A percentile compares a stretch with the other conserved stretches of the same genome.
Evolutionary conservation across 2,329 filamentous ascomycete species (phyloP).

Genomic region (Beauveria australis): DNA sequence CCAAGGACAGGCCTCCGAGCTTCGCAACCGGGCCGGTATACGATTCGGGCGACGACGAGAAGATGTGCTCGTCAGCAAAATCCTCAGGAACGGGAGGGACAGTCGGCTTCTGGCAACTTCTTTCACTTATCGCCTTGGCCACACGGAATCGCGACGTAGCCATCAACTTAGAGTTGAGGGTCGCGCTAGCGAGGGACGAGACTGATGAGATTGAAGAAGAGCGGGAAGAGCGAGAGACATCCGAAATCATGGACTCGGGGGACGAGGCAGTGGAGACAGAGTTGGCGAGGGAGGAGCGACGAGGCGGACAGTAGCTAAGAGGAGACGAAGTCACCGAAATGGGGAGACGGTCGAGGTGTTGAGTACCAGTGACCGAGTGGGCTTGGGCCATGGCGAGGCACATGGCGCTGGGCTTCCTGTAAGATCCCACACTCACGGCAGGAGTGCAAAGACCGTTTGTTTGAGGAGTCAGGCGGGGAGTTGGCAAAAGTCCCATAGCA

Average conservation of each 20-base stretch:
- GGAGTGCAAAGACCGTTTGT: slow-evolving; percentile 49
- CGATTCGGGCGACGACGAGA: slow-evolving; percentile 49
- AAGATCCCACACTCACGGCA: slow-evolving; percentile 47
- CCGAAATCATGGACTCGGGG: slow-evolving; percentile 60
- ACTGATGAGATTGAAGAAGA: slow-evolving; percentile 58
- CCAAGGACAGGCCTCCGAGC: slow-evolving; percentile 40
- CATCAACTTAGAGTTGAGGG: slow-evolving; percentile 42
- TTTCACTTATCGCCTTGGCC: slow-evolving; percentile 50
- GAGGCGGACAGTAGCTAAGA: slow-evolving; percentile 38
- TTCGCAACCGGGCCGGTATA: slow-evolving; percentile 46
- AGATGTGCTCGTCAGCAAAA: slow-evolving; percentile 37
- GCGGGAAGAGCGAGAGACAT: slow-evolving; percentile 52
- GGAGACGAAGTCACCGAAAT: slow-evolving; percentile 42
- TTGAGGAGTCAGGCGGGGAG: slow-evolving; percentile 51
- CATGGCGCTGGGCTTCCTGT: slow-evolving; percentile 49
- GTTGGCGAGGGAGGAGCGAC: slow-evolving; percentile 55
- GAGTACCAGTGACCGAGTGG: slow-evolving; percentile 34
- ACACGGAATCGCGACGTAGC: slow-evolving; percentile 56
- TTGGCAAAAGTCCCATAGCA: slow-evolving; percentile 48
- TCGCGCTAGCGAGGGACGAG: slow-evolving; percentile 54
- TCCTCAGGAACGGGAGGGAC: slow-evolving; percentile 52
- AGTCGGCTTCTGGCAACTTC: slow-evolving; percentile 41
- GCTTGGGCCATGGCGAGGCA: slow-evolving; percentile 51
- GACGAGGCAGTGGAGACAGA: slow-evolving; percentile 56
- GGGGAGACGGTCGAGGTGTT: slow-evolving; percentile 47